Conservation (phyloP, 2,329 filamentous ascomycete species). For the Neofusicoccum ribis region DNA sequence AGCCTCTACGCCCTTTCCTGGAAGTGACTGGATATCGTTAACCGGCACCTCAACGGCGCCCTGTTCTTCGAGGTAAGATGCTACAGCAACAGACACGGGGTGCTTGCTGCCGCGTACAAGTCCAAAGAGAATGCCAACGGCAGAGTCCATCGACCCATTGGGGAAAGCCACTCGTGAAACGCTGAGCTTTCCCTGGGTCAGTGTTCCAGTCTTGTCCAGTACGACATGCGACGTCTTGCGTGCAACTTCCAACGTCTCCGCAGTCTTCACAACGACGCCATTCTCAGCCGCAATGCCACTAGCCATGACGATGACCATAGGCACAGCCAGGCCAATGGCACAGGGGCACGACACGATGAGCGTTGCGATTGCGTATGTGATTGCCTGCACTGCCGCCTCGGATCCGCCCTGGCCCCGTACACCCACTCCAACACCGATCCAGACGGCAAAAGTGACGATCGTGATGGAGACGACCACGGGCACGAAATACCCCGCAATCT, state of each 20-base stretch:
- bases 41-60: not conserved
- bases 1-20: slow-evolving; percentile 10
- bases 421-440: slow-evolving; percentile 61
- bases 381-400: slow-evolving; percentile 57
- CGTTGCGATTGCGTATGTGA: slow-evolving; percentile 72
- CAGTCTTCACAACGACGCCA: slow-evolving; percentile 70
- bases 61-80: not conserved
- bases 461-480: slow-evolving; percentile 63
- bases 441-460: slow-evolving; percentile 61
- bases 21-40: not conserved
- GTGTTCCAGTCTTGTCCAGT: slow-evolving; percentile 79
- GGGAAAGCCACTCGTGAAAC: slow-evolving; percentile 30
- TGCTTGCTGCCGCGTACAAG: slow-evolving; percentile 39
- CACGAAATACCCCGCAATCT: slow-evolving; percentile 68
- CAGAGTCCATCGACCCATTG: slow-evolving; percentile 12
- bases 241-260: slow-evolving; percentile 63
- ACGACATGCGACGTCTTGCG: slow-evolving; percentile 65
- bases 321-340: slow-evolving; percentile 72
- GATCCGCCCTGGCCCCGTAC: slow-evolving; percentile 26
- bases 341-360: slow-evolving; percentile 80
- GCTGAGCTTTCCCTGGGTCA: slow-evolving; percentile 60
- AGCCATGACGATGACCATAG: slow-evolving; percentile 75
- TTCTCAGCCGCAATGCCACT: slow-evolving; percentile 65
- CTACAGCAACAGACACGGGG: slow-evolving; percentile 7
- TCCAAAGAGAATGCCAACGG: slow-evolving; percentile 35